Evolutionary conservation across 2,329 filamentous ascomycete genomes (phyloP), one percentile per base, ranked within the genome.

Genomic region (Tolypocladium tropicale): DNA sequence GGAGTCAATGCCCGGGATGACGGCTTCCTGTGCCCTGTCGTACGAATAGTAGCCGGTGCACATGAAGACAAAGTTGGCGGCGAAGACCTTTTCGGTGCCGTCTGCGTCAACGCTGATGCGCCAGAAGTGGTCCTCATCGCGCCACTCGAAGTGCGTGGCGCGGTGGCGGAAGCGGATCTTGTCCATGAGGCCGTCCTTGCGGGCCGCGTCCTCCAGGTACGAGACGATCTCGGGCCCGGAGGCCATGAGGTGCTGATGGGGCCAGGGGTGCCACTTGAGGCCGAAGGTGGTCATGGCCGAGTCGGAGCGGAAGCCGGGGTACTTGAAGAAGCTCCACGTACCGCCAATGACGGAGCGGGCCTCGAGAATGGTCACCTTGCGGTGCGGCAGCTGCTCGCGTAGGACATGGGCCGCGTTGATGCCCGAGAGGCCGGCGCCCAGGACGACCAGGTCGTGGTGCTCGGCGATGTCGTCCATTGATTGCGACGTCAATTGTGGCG

Each of bases 291-390:
- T 77, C 61, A 87, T 76, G 62, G 80, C 76, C 1, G 82, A 85
- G 65, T 88, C 84, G 43, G 82, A 86, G 39, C 84, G 81, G 57
- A 91, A 81, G 39, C 88, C 86, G 0, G 88, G 88, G 65, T 90
- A 92, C 49, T 80, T 82, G 76, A 90, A 93, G 55, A 90, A 80
- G 62, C 82, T 81, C 89, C 89, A 93, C 16, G 89, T 93, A 32
- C 89, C 89, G 14, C 88, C 89, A 10, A 91, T 74, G 46, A 78
- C 74, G 56, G 78, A 70, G 55, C 87, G 82, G 4, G 77, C 78
- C 68, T 93, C 89, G 48, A 93, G 79, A 51, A 93, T 80, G 49
- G 79, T 76, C 64, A 85, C 89, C 37, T 72, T 76, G 48, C 67
- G 65, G 56, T 78, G 69, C 0, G 88, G 86, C 6, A 84, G 71